Evolutionary conservation across 345 rosid genomes (phyloP).

Genomic region (Citrus medica): DNA sequence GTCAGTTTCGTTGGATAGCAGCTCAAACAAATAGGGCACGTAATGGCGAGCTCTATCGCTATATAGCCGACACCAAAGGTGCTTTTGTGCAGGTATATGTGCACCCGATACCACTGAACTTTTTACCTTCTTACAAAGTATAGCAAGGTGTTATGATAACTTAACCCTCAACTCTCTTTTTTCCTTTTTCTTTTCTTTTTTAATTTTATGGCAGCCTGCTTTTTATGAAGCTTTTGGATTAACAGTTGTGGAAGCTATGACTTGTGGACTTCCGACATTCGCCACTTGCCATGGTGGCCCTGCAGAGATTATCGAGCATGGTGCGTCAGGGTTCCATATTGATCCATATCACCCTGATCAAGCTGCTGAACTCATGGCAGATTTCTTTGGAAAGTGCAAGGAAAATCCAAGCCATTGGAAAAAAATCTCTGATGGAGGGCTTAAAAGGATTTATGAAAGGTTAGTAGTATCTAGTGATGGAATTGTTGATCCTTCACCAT

Average conservation of each 20-base stretch:
- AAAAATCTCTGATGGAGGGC: constrained; percentile 70
- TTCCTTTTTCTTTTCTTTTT: no score
- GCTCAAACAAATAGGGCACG: constrained; percentile 95
- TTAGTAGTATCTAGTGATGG: constrained; percentile 10
- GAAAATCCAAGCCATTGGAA: constrained; percentile 80
- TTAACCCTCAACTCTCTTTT: background rate
- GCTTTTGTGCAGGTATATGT: constrained; percentile 82
- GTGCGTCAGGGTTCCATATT: constrained; percentile 82
- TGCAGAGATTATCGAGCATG: constrained; percentile 87
- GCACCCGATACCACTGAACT: background rate
- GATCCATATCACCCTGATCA: constrained; percentile 97
- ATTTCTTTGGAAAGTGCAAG: constrained; percentile 70
- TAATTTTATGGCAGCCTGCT: constrained; percentile 64
- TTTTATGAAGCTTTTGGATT: constrained; percentile 98
- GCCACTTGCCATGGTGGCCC: constrained; percentile 99
- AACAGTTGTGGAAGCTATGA: constrained; percentile 97
- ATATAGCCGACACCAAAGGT: constrained; percentile 82
- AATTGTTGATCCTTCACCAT: background rate
- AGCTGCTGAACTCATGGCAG: constrained; percentile 49
- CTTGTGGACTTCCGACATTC: constrained; percentile 93
- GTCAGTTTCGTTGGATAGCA: constrained; percentile 88
- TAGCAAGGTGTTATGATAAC: background rate
- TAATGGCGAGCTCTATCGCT: constrained; percentile 93
- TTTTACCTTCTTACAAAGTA: background rate
- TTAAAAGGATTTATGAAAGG: constrained; percentile 86